Percentiles rank a stretch among this genome's conserved stretches.
phyloP scores from a whole-genome alignment of 2,329 filamentous ascomycete species.

The Sclerotinia trifoliorum region DNA sequence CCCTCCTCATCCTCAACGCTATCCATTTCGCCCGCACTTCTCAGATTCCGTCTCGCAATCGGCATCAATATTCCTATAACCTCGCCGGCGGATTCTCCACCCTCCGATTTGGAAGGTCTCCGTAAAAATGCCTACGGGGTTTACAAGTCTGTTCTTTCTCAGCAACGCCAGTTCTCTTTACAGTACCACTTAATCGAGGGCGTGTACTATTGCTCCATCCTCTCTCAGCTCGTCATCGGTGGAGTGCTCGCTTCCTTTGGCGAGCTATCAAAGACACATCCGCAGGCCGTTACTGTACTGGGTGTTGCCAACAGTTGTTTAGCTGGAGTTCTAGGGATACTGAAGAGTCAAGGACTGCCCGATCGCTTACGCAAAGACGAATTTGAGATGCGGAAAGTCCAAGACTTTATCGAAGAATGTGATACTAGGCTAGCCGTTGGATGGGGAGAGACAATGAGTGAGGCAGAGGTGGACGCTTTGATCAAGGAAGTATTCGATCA shows the following conservation, averaged over 20 bases:
- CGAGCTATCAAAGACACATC: conserved; percentile 48
- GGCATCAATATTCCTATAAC: conserved; percentile 8
- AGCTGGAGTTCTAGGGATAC: conserved; percentile 58
- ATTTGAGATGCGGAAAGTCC: conserved; percentile 47
- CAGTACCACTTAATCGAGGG: conserved; percentile 42
- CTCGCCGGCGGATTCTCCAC: not conserved
- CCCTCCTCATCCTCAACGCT: not conserved
- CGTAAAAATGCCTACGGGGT: conserved; percentile 33
- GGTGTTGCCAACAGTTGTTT: conserved; percentile 63
- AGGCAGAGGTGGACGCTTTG: conserved; percentile 30
- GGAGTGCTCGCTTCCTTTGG: conserved; percentile 50
- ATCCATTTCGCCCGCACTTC: not conserved
- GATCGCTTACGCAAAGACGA: conserved; percentile 49
- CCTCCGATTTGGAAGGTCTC: conserved; percentile 29
- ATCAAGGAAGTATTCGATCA: conserved; percentile 34
- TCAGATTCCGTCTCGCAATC: conserved; percentile 11
- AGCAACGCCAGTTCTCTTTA: conserved; percentile 39
- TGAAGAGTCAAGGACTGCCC: conserved; percentile 53
- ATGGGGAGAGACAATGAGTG: conserved; percentile 25
- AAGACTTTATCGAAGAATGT: conserved; percentile 55
- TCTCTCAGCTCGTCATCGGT: conserved; percentile 49
- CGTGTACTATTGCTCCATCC: conserved; percentile 46
- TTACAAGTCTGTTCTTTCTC: conserved; percentile 44
- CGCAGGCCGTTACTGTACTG: conserved; percentile 54
- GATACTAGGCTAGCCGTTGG: conserved; percentile 46